These are phyloP conservation scores for Malus asiatica DNA, from an alignment of 306 rosid species.

Conservation along the genomic window DNA sequence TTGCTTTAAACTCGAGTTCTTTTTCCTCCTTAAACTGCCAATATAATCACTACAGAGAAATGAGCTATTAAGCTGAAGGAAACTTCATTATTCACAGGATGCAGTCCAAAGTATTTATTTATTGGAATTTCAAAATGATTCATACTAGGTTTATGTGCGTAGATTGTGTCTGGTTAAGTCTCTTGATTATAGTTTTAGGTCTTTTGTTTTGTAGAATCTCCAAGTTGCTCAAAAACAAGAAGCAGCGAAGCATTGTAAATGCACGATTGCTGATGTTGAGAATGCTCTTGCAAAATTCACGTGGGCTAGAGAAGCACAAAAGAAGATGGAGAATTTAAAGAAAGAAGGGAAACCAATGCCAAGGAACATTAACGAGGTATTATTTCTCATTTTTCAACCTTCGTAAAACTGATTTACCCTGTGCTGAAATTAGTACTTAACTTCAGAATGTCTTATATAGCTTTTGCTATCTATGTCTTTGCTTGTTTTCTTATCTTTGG, in stretches of 20 bases:
- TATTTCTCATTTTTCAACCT: neutral
- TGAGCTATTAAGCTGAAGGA: neutral
- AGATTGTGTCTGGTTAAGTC: slow-evolving; percentile 1
- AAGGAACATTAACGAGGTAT: slow-evolving; percentile 55
- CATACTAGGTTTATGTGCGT: neutral
- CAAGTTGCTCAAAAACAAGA: slow-evolving; percentile 57
- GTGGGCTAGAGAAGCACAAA: slow-evolving; percentile 87
- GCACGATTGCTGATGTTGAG: slow-evolving; percentile 77
- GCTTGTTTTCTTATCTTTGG: neutral
- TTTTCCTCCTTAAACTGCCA: neutral
- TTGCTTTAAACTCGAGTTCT: neutral
- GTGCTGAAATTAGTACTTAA: neutral
- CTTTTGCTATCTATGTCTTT: neutral
- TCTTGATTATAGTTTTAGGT: slow-evolving; percentile 24
- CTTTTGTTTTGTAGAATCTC: slow-evolving; percentile 52
- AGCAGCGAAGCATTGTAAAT: slow-evolving; percentile 75
- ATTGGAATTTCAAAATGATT: neutral
- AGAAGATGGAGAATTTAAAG: slow-evolving; percentile 58
- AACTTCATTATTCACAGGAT: neutral
- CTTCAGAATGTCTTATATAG: neutral
- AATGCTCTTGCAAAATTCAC: slow-evolving; percentile 76
- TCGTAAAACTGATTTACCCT: neutral
- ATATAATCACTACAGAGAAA: neutral
- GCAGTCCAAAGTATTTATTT: neutral
- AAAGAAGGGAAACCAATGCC: slow-evolving; percentile 94